Conservation (phyloP, 345 rosid genomes). For the Orychophragmus violaceus region DNA sequence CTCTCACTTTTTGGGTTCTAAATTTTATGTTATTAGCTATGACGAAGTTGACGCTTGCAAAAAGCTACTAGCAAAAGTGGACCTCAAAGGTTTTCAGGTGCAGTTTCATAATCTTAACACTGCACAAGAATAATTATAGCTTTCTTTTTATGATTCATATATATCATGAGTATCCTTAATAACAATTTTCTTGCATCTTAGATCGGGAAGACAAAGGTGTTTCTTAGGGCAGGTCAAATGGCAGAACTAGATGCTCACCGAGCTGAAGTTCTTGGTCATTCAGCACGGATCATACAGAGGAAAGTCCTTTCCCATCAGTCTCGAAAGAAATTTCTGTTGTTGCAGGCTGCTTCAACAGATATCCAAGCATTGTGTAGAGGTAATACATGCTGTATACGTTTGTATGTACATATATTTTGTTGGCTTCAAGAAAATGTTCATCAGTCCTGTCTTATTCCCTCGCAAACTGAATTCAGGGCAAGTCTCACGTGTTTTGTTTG, state of each 20-base stretch:
- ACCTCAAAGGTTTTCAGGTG: slow-evolving; percentile 89
- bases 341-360: slow-evolving; percentile 52
- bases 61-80: slow-evolving; percentile 69
- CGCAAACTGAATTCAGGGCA: slow-evolving; percentile 45
- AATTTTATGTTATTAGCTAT: slow-evolving; percentile 34
- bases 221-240: slow-evolving; percentile 99
- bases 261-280: slow-evolving; percentile 70
- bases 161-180: background rate
- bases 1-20: background rate
- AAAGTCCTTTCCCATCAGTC: slow-evolving; percentile 57
- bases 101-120: background rate
- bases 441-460: slow-evolving; percentile 2
- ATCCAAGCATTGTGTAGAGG: slow-evolving; percentile 87
- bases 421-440: background rate
- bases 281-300: slow-evolving; percentile 80
- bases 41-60: slow-evolving; percentile 78
- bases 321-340: slow-evolving; percentile 48
- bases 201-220: slow-evolving; percentile 91
- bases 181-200: slow-evolving; percentile 29
- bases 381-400: slow-evolving; percentile 20
- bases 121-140: background rate
- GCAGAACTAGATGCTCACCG: slow-evolving; percentile 87
- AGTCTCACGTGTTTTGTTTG: slow-evolving; percentile 54
- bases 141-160: slow-evolving; percentile 2
- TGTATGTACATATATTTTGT: background rate